These are phyloP conservation scores for Trichomonascus vanleenenianus DNA, from an alignment of 805 yeast genomes.

Conservation along the genomic window DNA sequence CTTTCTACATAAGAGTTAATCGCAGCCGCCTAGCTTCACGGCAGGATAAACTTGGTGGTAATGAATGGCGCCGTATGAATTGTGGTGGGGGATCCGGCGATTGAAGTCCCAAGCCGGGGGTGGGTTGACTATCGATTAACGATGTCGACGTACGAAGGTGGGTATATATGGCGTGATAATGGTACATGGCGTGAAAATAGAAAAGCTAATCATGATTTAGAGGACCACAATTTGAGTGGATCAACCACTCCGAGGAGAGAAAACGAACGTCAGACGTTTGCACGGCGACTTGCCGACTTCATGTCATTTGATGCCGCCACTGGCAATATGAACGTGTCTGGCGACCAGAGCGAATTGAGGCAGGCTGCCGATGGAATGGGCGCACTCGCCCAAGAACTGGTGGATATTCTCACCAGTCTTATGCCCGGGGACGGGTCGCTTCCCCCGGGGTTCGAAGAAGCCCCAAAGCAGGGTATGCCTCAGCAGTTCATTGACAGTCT, in stretches of 20 bases:
- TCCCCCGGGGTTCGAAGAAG: background rate
- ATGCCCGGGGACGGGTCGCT: background rate
- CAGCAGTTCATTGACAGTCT: constrained; percentile 67
- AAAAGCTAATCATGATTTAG: background rate
- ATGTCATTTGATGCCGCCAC: background rate
- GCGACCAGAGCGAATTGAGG: background rate
- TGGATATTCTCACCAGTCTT: background rate
- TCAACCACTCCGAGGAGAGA: background rate
- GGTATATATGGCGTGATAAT: background rate
- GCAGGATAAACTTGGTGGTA: too few species aligned
- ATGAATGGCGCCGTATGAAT: too few species aligned
- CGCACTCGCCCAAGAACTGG: background rate
- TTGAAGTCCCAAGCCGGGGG: too few species aligned
- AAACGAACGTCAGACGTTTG: background rate
- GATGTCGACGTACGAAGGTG: constrained; percentile 1
- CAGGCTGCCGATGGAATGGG: background rate
- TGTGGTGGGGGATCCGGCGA: too few species aligned
- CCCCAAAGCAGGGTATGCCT: constrained; percentile 33
- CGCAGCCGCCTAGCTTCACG: too few species aligned
- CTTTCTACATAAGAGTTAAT: too few species aligned
- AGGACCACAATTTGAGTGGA: background rate
- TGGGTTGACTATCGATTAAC: background rate
- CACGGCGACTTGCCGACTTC: background rate
- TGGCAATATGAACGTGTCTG: background rate
- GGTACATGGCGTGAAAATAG: too few species aligned